phyloP scores from a whole-genome alignment of 2,329 filamentous ascomycete species.

The Exophiala calicioides region DNA sequence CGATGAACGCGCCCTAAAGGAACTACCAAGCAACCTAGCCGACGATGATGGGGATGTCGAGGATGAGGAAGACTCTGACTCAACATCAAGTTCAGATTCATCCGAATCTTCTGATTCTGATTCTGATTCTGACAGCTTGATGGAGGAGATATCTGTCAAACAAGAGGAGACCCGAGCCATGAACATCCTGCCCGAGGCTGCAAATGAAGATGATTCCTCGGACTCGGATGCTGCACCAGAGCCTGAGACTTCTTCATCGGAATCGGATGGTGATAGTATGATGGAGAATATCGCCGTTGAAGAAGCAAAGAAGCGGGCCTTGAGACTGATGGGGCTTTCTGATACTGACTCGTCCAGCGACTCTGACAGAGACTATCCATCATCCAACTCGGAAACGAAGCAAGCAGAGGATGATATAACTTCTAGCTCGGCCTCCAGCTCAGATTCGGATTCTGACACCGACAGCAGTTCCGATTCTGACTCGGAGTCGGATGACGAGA shows the following conservation, averaged over 20 bases:
- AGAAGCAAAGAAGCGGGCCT: slow-evolving; percentile 41
- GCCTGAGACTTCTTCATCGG: slow-evolving; percentile 23
- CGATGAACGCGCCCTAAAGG: no score
- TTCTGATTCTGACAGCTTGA: slow-evolving; percentile 40
- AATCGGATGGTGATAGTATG: slow-evolving; percentile 40
- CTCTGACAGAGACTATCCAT: slow-evolving; percentile 16
- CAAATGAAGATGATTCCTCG: slow-evolving; percentile 29
- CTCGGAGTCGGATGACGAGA: slow-evolving; percentile 31
- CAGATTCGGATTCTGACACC: slow-evolving; percentile 22
- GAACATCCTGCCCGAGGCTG: slow-evolving; percentile 28
- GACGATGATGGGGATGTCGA: no score
- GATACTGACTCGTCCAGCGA: slow-evolving; percentile 21
- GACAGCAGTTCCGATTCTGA: slow-evolving; percentile 46
- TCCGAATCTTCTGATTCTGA: slow-evolving; percentile 35
- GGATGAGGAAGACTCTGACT: no score
- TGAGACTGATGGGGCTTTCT: slow-evolving; percentile 15
- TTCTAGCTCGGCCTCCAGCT: slow-evolving; percentile 34
- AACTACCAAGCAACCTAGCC: no score
- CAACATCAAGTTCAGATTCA: no score
- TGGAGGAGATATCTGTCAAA: slow-evolving; percentile 49
- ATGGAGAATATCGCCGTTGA: slow-evolving; percentile 49
- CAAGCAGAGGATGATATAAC: slow-evolving; percentile 28
- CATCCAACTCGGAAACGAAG: slow-evolving; percentile 1
- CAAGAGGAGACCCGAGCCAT: slow-evolving; percentile 40
- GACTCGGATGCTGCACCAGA: slow-evolving; percentile 20